phyloP scores from a whole-genome alignment of 2,329 filamentous ascomycete genomes.

The Epichloe hybrida region DNA sequence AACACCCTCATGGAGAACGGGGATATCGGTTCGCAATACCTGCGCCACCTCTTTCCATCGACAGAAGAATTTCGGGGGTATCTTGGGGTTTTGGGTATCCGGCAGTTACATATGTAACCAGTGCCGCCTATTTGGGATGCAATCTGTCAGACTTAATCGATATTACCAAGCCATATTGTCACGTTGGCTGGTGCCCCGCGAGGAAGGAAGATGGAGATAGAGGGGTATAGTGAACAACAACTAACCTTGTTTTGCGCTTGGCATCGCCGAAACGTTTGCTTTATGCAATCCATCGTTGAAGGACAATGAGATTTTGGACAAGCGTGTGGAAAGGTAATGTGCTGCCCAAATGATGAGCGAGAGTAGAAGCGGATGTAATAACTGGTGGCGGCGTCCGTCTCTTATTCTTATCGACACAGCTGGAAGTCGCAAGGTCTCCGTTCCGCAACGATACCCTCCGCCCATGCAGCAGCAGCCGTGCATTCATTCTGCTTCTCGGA shows the following conservation, averaged over 20 bases:
- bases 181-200: not conserved
- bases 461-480: constrained; percentile 7
- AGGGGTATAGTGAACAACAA: constrained; percentile 19
- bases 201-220: not conserved
- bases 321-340: not conserved
- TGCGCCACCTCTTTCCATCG: constrained; percentile 83
- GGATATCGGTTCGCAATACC: constrained; percentile 36
- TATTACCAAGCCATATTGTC: not conserved
- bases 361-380: not conserved
- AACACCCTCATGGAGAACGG: not conserved
- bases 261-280: constrained; percentile 45
- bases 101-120: constrained; percentile 93
- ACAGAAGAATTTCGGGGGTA: constrained; percentile 72
- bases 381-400: not conserved
- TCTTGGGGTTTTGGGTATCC: constrained; percentile 76
- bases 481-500: constrained; percentile 6
- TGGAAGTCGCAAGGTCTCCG: not conserved
- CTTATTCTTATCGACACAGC: not conserved
- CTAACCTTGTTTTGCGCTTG: constrained; percentile 45
- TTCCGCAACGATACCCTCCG: constrained; percentile 7
- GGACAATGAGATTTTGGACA: too few relatives aligned
- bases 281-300: constrained; percentile 39
- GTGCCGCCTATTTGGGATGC: constrained; percentile 46
- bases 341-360: not conserved
- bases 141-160: not conserved